These are phyloP conservation scores for Microbotryum silenes-acaulis DNA, from an alignment of 1,284 basidiomycete species.

Conservation along the genomic window DNA sequence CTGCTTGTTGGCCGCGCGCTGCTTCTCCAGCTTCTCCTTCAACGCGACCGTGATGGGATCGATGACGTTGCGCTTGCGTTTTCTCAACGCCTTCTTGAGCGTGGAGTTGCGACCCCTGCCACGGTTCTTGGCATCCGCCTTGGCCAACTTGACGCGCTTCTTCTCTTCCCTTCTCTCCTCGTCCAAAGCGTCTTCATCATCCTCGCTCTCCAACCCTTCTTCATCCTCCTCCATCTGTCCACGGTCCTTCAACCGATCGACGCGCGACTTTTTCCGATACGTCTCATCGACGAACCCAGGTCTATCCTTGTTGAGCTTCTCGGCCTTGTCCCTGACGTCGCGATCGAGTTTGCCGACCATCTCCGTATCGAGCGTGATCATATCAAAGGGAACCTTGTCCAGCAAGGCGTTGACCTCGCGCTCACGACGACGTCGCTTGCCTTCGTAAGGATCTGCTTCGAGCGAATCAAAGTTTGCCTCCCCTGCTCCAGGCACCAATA, in stretches of 20 bases:
- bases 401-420: slow-evolving; percentile 82
- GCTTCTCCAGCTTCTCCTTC: slow-evolving; percentile 27
- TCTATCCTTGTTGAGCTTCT: slow-evolving; percentile 13
- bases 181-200: slow-evolving; percentile 39
- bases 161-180: slow-evolving; percentile 37
- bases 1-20: slow-evolving; percentile 14
- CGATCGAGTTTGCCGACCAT: slow-evolving; percentile 45
- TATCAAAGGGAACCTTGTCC: slow-evolving; percentile 92
- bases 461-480: slow-evolving; percentile 90
- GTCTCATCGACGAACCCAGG: slow-evolving; percentile 8
- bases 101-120: slow-evolving; percentile 69
- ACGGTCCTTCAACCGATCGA: slow-evolving; percentile 44
- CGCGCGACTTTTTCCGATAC: slow-evolving; percentile 21
- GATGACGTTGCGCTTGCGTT: slow-evolving; percentile 86
- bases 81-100: slow-evolving; percentile 64
- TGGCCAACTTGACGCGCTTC: slow-evolving; percentile 44
- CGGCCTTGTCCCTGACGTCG: slow-evolving; percentile 1
- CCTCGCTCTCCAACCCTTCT: slow-evolving; percentile 41
- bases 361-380: slow-evolving; percentile 84
- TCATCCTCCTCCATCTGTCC: slow-evolving; percentile 30
- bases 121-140: slow-evolving; percentile 71
- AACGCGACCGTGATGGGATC: slow-evolving; percentile 57
- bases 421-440: slow-evolving; percentile 71
- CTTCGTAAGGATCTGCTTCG: slow-evolving; percentile 93
- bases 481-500: slow-evolving; percentile 84